phyloP scores from a whole-genome alignment of 345 rosid species.

The Populus deltoides region DNA sequence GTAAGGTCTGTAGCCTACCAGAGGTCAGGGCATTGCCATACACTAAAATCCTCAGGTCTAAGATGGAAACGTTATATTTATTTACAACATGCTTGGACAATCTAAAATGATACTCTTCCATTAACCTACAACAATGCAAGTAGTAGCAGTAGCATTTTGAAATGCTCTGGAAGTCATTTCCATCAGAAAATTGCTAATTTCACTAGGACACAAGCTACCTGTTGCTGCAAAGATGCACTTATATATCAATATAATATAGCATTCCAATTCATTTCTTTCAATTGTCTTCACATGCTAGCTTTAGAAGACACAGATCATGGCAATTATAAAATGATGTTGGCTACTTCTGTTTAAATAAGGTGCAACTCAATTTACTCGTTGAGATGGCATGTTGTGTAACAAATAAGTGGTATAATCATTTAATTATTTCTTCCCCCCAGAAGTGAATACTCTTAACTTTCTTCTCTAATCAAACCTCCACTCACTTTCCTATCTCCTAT shows the following conservation, averaged over 20 bases:
- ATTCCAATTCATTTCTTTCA: neutral
- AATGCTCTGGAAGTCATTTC: neutral
- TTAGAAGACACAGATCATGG: neutral
- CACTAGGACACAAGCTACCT: neutral
- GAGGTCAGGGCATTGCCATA: neutral
- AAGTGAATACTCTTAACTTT: neutral
- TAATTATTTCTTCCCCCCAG: neutral
- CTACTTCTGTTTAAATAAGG: too few relatives aligned
- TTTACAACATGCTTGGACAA: neutral
- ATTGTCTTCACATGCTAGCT: neutral
- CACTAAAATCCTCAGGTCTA: neutral
- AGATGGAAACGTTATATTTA: neutral
- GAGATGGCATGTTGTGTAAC: neutral
- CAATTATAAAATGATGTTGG: neutral
- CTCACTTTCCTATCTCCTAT: neutral
- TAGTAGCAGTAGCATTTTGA: neutral
- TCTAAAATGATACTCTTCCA: neutral
- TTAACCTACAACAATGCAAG: neutral
- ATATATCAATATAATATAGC: neutral
- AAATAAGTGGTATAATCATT: neutral
- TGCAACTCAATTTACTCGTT: too few relatives aligned
- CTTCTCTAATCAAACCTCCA: neutral
- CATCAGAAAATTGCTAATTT: neutral
- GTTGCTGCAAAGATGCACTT: neutral
- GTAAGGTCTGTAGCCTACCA: neutral